These are phyloP conservation scores for Camptophora hylomeconis DNA, from an alignment of 2,329 filamentous ascomycete genomes.

Conservation along the genomic window DNA sequence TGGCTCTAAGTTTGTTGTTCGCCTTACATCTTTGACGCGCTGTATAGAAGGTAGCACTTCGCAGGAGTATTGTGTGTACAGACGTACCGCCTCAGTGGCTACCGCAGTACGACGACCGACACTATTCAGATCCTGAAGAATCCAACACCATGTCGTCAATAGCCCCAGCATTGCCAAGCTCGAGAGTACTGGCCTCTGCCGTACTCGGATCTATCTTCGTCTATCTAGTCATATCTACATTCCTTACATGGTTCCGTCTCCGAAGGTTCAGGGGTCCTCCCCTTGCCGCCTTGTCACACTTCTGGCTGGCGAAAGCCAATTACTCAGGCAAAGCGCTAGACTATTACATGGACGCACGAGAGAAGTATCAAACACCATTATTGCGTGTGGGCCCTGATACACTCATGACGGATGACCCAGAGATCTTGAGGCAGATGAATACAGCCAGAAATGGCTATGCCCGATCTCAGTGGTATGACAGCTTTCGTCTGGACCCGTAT, in stretches of 20 bases:
- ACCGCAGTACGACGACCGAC: too few species aligned
- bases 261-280: constrained; percentile 6
- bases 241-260: constrained; percentile 7
- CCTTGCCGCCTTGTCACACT: constrained; percentile 7
- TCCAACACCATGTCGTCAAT: too few species aligned
- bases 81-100: too few species aligned
- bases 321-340: constrained; percentile 1
- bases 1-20: too few species aligned
- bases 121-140: too few species aligned
- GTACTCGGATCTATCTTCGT: too few species aligned
- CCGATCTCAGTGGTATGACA: constrained; percentile 5
- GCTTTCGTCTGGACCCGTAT: constrained; percentile 6
- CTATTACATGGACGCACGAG: neutral
- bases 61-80: too few species aligned
- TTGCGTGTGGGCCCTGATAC: constrained; percentile 7
- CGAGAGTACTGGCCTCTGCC: too few species aligned
- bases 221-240: neutral
- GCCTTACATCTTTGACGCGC: too few species aligned
- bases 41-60: too few species aligned
- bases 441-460: constrained; percentile 7
- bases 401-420: constrained; percentile 8
- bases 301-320: constrained; percentile 9
- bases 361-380: constrained; percentile 13
- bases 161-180: too few species aligned
- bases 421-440: constrained; percentile 4